phyloP scores from a whole-genome alignment of 148 eudicot species.

The Diospyros lotus region DNA sequence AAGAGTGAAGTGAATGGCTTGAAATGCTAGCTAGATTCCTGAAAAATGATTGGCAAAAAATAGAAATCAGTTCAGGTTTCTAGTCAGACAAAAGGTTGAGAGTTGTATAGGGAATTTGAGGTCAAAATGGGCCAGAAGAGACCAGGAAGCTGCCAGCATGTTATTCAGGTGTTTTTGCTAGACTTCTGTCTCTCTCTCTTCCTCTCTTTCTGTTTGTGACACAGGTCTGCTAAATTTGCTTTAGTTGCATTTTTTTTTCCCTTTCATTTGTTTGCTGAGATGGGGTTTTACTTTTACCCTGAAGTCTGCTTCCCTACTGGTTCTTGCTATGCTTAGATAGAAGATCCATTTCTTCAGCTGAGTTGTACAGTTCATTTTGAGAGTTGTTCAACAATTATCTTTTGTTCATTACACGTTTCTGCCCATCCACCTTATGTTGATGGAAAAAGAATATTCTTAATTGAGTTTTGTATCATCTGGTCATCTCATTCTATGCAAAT shows the following conservation, averaged over 20 bases:
- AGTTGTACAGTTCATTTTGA: too few species aligned
- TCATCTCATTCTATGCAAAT: too few species aligned
- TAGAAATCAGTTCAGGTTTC: neutral
- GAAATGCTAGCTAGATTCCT: conserved; percentile 1
- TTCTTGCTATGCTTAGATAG: neutral
- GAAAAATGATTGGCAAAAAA: neutral
- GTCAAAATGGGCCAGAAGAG: conserved; percentile 2
- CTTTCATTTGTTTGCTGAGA: conserved; percentile 1
- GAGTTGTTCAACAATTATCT: too few species aligned
- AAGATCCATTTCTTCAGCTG: too few species aligned
- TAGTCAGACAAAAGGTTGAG: neutral
- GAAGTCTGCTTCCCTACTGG: neutral
- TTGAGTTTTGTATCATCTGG: too few species aligned
- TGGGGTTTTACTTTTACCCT: conserved; percentile 2
- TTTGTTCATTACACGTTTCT: too few species aligned
- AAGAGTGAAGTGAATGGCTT: conserved; percentile 3
- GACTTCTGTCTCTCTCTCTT: neutral
- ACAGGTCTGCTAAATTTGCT: neutral
- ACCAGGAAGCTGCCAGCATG: neutral
- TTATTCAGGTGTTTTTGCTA: conserved; percentile 15
- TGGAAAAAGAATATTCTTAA: too few species aligned
- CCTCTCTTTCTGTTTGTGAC: conserved; percentile 4
- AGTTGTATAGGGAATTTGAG: conserved; percentile 3
- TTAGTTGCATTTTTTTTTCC: neutral
- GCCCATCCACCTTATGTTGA: too few species aligned